These are phyloP conservation scores for Areca catechu DNA, from an alignment of 176 grass and related monocot species.

Conservation along the genomic window DNA sequence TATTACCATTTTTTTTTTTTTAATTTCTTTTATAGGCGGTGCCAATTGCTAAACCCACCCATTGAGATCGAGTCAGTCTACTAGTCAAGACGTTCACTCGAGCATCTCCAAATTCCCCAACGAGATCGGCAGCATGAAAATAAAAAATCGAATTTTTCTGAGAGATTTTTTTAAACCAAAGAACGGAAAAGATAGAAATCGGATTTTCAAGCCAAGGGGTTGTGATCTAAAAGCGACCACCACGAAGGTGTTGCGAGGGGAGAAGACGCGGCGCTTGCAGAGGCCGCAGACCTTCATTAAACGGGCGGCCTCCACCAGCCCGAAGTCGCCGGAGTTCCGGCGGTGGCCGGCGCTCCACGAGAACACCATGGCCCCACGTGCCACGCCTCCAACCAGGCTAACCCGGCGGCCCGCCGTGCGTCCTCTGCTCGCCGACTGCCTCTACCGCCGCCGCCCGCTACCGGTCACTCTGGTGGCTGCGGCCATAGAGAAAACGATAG, in stretches of 20 bases:
- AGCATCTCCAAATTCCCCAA: background rate
- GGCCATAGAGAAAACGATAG: too few species aligned
- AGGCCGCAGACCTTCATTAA: conserved; percentile 80
- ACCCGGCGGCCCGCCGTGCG: background rate
- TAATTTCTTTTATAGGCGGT: too few species aligned
- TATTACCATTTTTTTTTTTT: too few species aligned
- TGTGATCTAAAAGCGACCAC: conserved; percentile 11
- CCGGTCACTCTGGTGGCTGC: conserved; percentile 18
- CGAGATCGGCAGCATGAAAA: conserved; percentile 1
- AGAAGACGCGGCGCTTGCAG: conserved; percentile 62
- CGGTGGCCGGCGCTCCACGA: conserved; percentile 2
- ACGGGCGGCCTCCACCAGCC: conserved; percentile 26
- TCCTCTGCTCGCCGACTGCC: background rate
- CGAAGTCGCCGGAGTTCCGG: conserved; percentile 45
- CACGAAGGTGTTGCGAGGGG: conserved; percentile 80
- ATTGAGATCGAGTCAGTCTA: too few species aligned
- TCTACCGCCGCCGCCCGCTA: conserved; percentile 20
- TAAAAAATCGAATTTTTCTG: too few species aligned
- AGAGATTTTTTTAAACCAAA: too few species aligned
- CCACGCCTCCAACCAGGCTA: conserved; percentile 47
- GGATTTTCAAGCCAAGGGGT: too few species aligned
- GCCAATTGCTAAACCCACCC: too few species aligned
- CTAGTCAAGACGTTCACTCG: too few species aligned
- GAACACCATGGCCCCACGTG: conserved; percentile 15
- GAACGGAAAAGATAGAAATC: too few species aligned